A percentile compares a stretch with the other conserved stretches of the same genome.
phyloP scores from a whole-genome alignment of 306 rosid genomes.

The Quercus parvula region DNA sequence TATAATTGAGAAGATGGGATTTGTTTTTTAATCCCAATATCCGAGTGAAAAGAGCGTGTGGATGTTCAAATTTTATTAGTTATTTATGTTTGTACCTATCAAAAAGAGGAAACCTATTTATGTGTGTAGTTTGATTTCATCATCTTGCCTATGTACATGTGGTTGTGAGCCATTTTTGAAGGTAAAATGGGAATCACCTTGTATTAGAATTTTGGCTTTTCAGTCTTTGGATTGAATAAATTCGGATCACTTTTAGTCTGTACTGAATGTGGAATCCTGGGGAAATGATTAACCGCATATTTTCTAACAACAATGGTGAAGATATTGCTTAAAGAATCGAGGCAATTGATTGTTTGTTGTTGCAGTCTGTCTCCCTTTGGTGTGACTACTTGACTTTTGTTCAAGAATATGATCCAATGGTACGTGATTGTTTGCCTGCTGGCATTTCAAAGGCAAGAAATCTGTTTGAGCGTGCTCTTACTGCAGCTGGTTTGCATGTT shows the following conservation, averaged over 20 bases:
- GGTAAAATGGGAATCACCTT: background rate
- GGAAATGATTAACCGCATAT: background rate
- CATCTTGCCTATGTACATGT: background rate
- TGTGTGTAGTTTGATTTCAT: background rate
- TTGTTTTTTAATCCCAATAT: too few species aligned
- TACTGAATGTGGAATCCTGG: background rate
- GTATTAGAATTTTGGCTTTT: background rate
- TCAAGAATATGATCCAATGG: slow-evolving; percentile 61
- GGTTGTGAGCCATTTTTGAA: background rate
- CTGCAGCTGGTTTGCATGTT: slow-evolving; percentile 87
- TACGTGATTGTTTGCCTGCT: slow-evolving; percentile 45
- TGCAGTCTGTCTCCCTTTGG: slow-evolving; percentile 90
- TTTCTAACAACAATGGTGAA: background rate
- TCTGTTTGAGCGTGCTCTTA: slow-evolving; percentile 77
- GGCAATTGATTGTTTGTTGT: slow-evolving; percentile 22
- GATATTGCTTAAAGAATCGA: slow-evolving; percentile 2
- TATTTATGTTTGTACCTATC: too few species aligned
- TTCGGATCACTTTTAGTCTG: background rate
- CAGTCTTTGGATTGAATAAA: background rate
- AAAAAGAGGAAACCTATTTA: background rate
- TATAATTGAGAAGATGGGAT: background rate
- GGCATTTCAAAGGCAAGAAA: slow-evolving; percentile 74
- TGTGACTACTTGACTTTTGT: slow-evolving; percentile 59
- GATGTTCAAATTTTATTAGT: too few species aligned
- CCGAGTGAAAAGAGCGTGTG: background rate